Evolutionary conservation across 306 rosid species (phyloP), one percentile per base, ranked within the genome.

Genomic region (Lotus japonicus): DNA sequence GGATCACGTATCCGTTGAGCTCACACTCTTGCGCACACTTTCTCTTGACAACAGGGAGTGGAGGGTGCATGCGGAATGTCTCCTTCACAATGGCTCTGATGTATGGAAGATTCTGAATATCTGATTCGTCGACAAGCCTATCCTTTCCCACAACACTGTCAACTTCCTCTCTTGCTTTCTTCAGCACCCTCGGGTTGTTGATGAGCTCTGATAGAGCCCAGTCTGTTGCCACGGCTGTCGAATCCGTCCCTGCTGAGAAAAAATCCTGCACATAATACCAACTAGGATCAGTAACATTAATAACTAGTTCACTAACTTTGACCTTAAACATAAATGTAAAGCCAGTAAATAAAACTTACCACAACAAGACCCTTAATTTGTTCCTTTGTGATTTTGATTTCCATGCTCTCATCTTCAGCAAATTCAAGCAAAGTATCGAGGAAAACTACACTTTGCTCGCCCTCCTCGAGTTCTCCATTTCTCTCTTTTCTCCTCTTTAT

Each of bases 191-290:
- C 0, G 86, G 82, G 28, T 81, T 79, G 73, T 79, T 72, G 19
- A 76, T 76, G 3, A 81, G 68, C 53, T 85, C 84, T 7, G 83
- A 67, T 1, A 81, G 4, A 0, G 79, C 58, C 76, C 69, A 76
- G 4, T 76, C 76, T 16, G 70, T 55, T 66, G 73, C 45, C 7
- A 48, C 65, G 0, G 85, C 72, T 5, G 64, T 36, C 2, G 75
- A 31, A 66, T 66, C 71, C 1, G 71, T 66, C 7, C 71, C 71
- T 10, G 71, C 71, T 9, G 71, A 49, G 48, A 72, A 76, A 54
- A 76, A 58, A 60, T 81, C 79, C 84, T 81, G 42, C 14, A 36
- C 5, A 48, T 46, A 38, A 18, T 2, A 26, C 31, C 2, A 3
- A 2, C 4, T 26, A 3, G 31, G 31, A 3, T 3, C 31, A 26